A percentile compares a stretch with the other conserved stretches of the same genome.
phyloP scores from a whole-genome alignment of 805 yeast species.

The Monosporozyma servazzii region DNA sequence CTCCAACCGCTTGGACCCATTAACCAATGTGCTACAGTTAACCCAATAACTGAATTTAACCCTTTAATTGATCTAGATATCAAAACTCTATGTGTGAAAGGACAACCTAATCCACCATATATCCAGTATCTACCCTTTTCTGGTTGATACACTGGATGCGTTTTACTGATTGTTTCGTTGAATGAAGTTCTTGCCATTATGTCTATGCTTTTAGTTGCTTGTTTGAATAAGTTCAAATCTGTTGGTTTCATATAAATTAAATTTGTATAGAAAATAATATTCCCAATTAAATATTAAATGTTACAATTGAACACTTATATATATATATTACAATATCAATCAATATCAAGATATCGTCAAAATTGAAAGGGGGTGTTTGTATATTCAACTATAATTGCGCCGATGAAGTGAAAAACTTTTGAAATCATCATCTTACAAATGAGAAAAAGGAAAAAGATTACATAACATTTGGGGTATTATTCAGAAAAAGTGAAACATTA shows the following conservation, averaged over 20 bases:
- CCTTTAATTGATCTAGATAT: slow-evolving; percentile 70
- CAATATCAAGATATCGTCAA: background rate
- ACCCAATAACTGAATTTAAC: slow-evolving; percentile 44
- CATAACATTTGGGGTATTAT: background rate
- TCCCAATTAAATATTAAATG: too few relatives aligned
- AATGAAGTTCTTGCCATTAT: slow-evolving; percentile 32
- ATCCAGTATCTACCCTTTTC: slow-evolving; percentile 78
- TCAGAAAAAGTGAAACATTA: background rate
- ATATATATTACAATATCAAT: too few relatives aligned
- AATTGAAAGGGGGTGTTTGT: background rate
- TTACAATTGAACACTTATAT: too few relatives aligned
- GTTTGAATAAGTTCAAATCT: background rate
- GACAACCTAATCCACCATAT: slow-evolving; percentile 85
- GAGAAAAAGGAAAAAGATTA: background rate
- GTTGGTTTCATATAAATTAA: background rate
- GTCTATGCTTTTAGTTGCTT: background rate
- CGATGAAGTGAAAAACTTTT: background rate
- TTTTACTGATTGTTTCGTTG: slow-evolving; percentile 43
- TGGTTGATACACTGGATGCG: slow-evolving; percentile 55
- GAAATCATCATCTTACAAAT: background rate
- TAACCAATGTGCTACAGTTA: slow-evolving; percentile 83
- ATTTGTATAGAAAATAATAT: background rate
- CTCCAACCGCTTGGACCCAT: slow-evolving; percentile 87
- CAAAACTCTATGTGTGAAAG: slow-evolving; percentile 86
- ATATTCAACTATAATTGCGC: background rate